Evolutionary conservation across 1,284 basidiomycete species (phyloP), one percentile per base, ranked within the genome.

Genomic region (Papiliotrema flavescens): DNA sequence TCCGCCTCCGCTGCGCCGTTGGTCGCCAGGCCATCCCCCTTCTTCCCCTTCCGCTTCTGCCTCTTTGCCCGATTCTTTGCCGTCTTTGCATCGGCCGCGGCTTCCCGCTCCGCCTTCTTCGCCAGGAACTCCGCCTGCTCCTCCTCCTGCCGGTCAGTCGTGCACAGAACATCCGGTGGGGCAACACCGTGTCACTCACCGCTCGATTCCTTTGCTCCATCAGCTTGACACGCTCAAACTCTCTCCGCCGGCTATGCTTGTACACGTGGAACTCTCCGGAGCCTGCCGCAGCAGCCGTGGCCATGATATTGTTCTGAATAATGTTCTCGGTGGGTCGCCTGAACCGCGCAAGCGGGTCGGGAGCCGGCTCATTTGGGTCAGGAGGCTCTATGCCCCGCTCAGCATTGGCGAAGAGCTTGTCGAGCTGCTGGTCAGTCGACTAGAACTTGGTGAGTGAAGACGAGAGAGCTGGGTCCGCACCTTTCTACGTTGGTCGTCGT

Each of bases 291-390:
- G 91, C 90, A 75, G 88, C 90, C 9, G 89, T 92, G 1, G 93
- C 93, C 73, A 94, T 90, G 2, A 97, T 92, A n/a, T n/a, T n/a
- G 64, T 95, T 98, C 82, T 96, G 97, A 88, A 98, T 95, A 88
- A 95, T 95, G 75, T 97, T 94, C 26, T 90, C 80, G 36, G 95
- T 80, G 0, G 80, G 81, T 77, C 90, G 90, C 62, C 92, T 86
- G 5, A 57, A 56, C 44, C 61, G 71, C 86, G 87, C 22, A 84
- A 85, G 7, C 2, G 54, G 20, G 2, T 86, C 80, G 17, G 82
- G 11, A 17, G 17, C 35, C 11, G 26, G 45, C 23, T 47, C 45
- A 32, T 7, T 19, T 9, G 45, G 45, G 13, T 42, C 68, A 1
- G 92, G 90, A 8, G 96, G 78, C 67, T 84, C 82, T 0, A 85